Conservation (phyloP, 1,139 yeast genomes). For the Yamadazyma friedrichii region DNA sequence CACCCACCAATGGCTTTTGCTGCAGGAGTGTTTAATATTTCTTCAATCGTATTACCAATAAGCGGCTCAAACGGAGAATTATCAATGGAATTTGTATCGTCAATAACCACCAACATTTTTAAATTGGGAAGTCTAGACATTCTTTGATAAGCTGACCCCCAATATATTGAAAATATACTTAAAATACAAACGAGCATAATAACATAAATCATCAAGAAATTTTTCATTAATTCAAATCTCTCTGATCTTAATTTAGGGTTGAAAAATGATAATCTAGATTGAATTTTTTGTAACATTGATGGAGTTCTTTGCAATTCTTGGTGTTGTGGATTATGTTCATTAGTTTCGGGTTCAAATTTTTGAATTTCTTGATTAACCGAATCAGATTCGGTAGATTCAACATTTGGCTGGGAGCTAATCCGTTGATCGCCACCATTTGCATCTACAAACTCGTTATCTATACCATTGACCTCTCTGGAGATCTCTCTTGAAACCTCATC, state of each 20-base stretch:
- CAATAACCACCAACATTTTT: slow-evolving; percentile 41
- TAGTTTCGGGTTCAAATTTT: slow-evolving; percentile 7
- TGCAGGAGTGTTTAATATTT: slow-evolving; percentile 18
- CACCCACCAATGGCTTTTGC: slow-evolving; percentile 37
- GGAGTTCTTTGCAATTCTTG: slow-evolving; percentile 11
- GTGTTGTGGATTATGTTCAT: not conserved
- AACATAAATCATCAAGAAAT: slow-evolving; percentile 19
- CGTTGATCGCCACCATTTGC: not conserved
- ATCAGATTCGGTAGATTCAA: not conserved
- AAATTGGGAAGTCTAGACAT: slow-evolving; percentile 28
- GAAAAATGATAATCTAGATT: slow-evolving; percentile 25
- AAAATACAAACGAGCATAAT: slow-evolving; percentile 31
- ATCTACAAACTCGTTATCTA: not conserved
- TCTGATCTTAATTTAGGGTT: slow-evolving; percentile 21
- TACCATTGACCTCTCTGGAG: not conserved
- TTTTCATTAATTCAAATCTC: slow-evolving; percentile 19
- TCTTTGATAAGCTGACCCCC: slow-evolving; percentile 43
- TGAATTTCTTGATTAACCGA: slow-evolving; percentile 7
- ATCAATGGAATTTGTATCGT: slow-evolving; percentile 28
- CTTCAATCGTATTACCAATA: slow-evolving; percentile 28
- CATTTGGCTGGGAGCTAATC: not conserved
- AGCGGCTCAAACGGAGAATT: slow-evolving; percentile 21
- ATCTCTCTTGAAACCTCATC: too few species aligned
- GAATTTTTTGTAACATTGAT: slow-evolving; percentile 13
- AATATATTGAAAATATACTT: slow-evolving; percentile 37